Evolutionary conservation across 2,329 filamentous ascomycete species (phyloP), one percentile per base, ranked within the genome.

Genomic region (Boeremia lycopersici): DNA sequence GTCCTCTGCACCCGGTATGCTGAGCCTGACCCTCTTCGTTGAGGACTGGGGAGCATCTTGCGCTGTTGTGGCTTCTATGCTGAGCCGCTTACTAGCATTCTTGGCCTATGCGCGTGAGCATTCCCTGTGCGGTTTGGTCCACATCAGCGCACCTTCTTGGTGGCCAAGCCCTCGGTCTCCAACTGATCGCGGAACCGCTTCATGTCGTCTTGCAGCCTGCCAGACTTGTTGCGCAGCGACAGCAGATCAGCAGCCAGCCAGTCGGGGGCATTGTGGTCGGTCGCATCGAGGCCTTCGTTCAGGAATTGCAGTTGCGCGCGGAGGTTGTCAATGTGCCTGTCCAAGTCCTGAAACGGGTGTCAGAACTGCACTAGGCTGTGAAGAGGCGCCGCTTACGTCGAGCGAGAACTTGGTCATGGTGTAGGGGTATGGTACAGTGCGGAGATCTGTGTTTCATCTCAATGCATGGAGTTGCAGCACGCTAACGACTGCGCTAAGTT

Each of bases 201-300:
- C 70, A 74, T 72, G 34, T 70, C 69, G 60, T 72, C 70, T n/a
- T 67, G 62, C 26, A 74, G 47, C 33, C 67, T 68, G 13, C 70
- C 65, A 13, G 69, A 66, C 49, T 71, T 70, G 26, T 71, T 71
- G 30, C 69, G 65, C 39, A 74, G 50, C 17, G 64, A 68, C 41
- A 73, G 51, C 34, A 74, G 64, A 42, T 73, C 70, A 6, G 65
- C 65, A n/a, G 70, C 67, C n/a, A 72, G 61, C 70, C 70, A 73
- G 48, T 73, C 70, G 11, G 70, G 70, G 30, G 62, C 64, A 64
- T 70, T 70, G 58, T 70, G 65, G 52, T 74, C 70, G 34, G 69
- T 73, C 30, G 63, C 63, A 56, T 73, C 65, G 60, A 74, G 69
- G 23, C 65, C 59, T 50, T 67, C 59, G 45, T 66, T 67, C 41